A percentile compares a stretch with the other conserved stretches of the same genome.
These are phyloP conservation scores for Debaryomyces udenii DNA, from an alignment of 1,139 yeast genomes.

Conservation along the genomic window DNA sequence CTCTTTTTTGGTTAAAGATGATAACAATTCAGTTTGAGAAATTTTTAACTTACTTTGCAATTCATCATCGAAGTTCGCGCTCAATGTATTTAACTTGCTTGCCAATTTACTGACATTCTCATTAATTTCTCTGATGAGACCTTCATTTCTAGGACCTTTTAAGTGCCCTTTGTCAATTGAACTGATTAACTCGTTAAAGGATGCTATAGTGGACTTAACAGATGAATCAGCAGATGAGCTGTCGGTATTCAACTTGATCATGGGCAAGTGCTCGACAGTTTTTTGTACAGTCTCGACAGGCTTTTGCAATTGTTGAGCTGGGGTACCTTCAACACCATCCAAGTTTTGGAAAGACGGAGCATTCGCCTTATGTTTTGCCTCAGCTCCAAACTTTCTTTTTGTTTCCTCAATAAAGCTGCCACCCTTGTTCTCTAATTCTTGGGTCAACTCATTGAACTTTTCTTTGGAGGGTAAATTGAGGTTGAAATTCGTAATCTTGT, in stretches of 20 bases:
- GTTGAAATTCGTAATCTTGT: conserved; percentile 22
- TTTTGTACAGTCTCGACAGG: conserved; percentile 44
- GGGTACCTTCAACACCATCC: conserved; percentile 30
- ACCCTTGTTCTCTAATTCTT: conserved; percentile 36
- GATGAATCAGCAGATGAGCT: conserved; percentile 42
- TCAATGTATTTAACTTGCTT: conserved; percentile 36
- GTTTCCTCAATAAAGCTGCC: conserved; percentile 44
- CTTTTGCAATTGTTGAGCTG: conserved; percentile 50
- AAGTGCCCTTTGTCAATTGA: conserved; percentile 48
- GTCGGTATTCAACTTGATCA: conserved; percentile 30
- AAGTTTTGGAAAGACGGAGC: conserved; percentile 12
- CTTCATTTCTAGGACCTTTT: conserved; percentile 31
- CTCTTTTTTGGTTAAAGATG: conserved; percentile 59
- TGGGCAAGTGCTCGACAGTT: conserved; percentile 38
- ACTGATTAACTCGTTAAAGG: conserved; percentile 56
- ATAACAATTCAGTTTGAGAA: conserved; percentile 53
- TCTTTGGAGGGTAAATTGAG: conserved; percentile 37
- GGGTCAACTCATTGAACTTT: conserved; percentile 37
- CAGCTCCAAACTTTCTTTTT: conserved; percentile 29
- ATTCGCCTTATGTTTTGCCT: conserved; percentile 22
- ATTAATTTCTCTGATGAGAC: conserved; percentile 34
- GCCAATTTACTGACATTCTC: conserved; percentile 38
- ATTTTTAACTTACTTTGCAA: conserved; percentile 39
- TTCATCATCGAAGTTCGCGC: conserved; percentile 47
- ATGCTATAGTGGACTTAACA: conserved; percentile 48